Base-by-base conservation (phyloP, 176 grass and related monocot genomes). In the Cenchrus americanus region DNA sequence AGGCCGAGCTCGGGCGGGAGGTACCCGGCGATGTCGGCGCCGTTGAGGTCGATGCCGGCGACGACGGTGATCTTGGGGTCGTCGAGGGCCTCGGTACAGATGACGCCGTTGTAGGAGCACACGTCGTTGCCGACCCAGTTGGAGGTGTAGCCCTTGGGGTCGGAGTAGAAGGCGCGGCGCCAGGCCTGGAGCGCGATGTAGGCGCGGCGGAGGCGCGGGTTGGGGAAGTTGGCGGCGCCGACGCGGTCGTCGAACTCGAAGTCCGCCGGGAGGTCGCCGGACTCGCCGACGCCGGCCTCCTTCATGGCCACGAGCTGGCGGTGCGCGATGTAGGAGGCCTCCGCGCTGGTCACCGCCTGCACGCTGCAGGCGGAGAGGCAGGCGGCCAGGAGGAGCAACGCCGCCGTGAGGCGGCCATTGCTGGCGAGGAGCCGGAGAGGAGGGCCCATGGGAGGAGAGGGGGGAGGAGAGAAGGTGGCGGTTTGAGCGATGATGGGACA, bases 181-280 rank as follows among this genome's bases (percentile, higher is more conserved):
- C 91, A 93, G 1, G 88, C 88, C 40, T 93, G 91, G 0, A 93
- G 74, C 5, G 88, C 88, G 58, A 93, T 88, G 82, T 90, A 93
- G 0, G 91, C 88, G 4, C 55, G 46, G 23, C 82, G 85, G 55
- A 93, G 91, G 8, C 82, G 91, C 0, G 9, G 67, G 72, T 93
- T 90, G 0, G 91, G 23, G 61, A 93, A 70, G 13, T 3, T 23
- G 14, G 10, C 80, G 18, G 14, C 80, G 53, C 41, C 77, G 5
- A 80, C 34, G 3, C 85, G 87, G 62, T 82, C 67, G 23, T 93
- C 85, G 54, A 88, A 75, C 78, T 93, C 88, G 18, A 90, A 83
- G 73, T 61, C 88, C 0, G 55, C 0, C 1, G 85, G 47, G 11
- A 93, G 48, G 68, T 86, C 82, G 1, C 82, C 91, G 8, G 8